Conservation (phyloP, 495 filamentous ascomycete species). For the Acidiella bohemica region DNA sequence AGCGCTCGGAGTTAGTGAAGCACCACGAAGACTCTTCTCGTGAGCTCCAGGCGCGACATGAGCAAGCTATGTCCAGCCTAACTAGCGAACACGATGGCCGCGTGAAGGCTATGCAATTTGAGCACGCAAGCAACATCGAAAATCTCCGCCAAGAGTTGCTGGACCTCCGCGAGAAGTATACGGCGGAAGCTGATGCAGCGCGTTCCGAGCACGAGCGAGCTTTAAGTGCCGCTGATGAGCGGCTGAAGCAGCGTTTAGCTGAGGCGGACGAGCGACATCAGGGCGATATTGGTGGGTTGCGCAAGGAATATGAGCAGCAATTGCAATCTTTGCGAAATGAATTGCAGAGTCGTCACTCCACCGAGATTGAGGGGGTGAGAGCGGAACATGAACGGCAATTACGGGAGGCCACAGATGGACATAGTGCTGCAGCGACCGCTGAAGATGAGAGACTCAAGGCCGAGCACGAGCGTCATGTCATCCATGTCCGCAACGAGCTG, state of each 20-base stretch:
- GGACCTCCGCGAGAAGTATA: background rate
- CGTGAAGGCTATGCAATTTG: no score
- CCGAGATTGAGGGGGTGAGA: background rate
- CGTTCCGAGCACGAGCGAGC: background rate
- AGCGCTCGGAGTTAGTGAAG: no score
- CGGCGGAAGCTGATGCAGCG: background rate
- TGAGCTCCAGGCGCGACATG: no score
- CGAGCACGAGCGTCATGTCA: background rate
- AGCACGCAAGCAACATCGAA: no score
- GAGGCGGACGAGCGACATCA: no score
- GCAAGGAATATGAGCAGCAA: background rate
- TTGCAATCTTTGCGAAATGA: background rate
- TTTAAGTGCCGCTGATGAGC: no score
- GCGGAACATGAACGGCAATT: background rate
- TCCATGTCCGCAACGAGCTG: background rate
- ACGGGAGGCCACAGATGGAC: no score
- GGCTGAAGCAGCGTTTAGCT: background rate
- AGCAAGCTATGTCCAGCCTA: no score
- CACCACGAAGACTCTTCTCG: no score
- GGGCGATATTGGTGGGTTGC: background rate
- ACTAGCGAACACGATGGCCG: no score
- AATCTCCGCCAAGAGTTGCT: no score
- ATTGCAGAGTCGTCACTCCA: background rate
- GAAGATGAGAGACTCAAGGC: background rate
- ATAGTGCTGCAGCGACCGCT: no score